phyloP scores from a whole-genome alignment of 306 rosid species.

The Neltuma alba region DNA sequence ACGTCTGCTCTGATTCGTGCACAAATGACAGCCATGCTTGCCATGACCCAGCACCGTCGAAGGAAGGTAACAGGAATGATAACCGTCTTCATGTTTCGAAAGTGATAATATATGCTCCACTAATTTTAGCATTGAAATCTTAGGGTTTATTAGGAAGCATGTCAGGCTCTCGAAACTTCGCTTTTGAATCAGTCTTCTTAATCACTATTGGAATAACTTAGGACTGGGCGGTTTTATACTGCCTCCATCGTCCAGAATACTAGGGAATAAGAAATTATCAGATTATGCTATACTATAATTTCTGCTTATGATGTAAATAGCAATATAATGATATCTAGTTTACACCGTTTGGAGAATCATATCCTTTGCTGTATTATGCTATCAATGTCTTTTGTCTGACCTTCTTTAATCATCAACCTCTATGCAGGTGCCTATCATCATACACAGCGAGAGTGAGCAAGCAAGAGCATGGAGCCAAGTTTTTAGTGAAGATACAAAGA shows the following conservation, averaged over 20 bases:
- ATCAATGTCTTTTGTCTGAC: conserved; percentile 24
- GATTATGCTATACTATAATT: conserved; percentile 13
- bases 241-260: neutral
- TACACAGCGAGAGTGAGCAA: conserved; percentile 88
- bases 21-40: conserved; percentile 99
- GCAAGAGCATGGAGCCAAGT: conserved; percentile 89
- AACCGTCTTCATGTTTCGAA: conserved; percentile 1
- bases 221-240: neutral
- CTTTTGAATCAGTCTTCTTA: neutral
- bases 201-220: conserved; percentile 17
- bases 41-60: conserved; percentile 98
- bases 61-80: conserved; percentile 60
- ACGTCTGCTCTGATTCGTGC: conserved; percentile 97
- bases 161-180: neutral
- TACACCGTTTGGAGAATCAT: conserved; percentile 22
- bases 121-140: conserved; percentile 1
- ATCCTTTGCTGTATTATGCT: conserved; percentile 5
- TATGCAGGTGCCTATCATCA: conserved; percentile 76
- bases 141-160: conserved; percentile 12
- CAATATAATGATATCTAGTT: neutral
- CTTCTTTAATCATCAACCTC: conserved; percentile 34
- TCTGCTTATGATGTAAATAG: conserved; percentile 11
- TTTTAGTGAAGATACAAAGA: conserved; percentile 87
- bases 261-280: conserved; percentile 9
- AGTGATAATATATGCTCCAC: conserved; percentile 10